Base-by-base conservation (phyloP, 148 eudicot species). In the Rhododendron griersonianum region DNA sequence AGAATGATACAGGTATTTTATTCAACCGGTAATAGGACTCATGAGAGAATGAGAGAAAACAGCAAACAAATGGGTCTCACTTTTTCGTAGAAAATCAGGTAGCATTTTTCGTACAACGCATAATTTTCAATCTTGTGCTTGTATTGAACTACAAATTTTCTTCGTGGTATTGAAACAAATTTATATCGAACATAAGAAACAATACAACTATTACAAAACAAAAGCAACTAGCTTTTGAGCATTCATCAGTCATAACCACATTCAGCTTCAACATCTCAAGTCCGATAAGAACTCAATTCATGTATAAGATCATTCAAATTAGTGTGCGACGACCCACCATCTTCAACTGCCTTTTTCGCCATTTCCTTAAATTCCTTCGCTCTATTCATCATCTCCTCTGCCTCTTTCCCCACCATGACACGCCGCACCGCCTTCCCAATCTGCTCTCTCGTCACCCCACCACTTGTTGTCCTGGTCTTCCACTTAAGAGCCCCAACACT, bases 261-360 rank as follows among this genome's bases (percentile, higher is more conserved):
- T 25, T 67, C 3, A 69, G 16, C 18, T 69, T 69, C 35, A 69
- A 4, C 55, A 39, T 6, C 41, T 80, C 18, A 80, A 50, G 47
- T 50, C 1, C n/a, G n/a, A 79, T 30, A 13, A 14, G 65, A 33
- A 7, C 57, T 67, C 55, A 91, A 28, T 41, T 91, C 91, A 48
- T 73, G 55, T 1, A 91, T 82, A 83, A 91, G 75, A 85, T 65
- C 71, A 73, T 39, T 44, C 47, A 87, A n/a, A 80, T 83, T 85
- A 25, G 71, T 9, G 23, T 81, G 76, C 6, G 94, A 91, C n/a
- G 94, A 92, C 16, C 93, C 93, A 0, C 90, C 94, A 83, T 87
- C 85, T 37, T 85, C 77, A 19, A 91, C 88, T 6, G 89, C 90
- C 90, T 39, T 86, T 74, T 86, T 84, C 6, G 95, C 95, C 93